These are phyloP conservation scores for Paraphaeosphaeria sporulosa DNA, from an alignment of 2,329 filamentous ascomycete genomes.

Conservation along the genomic window DNA sequence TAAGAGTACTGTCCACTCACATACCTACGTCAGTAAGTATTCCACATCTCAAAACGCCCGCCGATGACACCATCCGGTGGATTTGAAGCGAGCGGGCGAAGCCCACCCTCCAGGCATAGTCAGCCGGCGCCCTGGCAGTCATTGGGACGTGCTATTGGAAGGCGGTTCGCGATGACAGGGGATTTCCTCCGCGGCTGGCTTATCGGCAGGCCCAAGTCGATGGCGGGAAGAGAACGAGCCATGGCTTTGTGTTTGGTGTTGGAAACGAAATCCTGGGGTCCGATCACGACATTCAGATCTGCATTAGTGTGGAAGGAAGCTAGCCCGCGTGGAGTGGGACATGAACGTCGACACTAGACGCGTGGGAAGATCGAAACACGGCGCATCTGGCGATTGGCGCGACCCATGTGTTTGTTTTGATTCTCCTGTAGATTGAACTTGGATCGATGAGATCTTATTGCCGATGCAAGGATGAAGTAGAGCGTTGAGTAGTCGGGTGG, in stretches of 20 bases:
- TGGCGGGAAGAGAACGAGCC: constrained; percentile 12
- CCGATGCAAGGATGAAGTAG: too few species aligned
- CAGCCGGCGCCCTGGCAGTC: constrained; percentile 1
- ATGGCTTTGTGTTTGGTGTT: constrained; percentile 15
- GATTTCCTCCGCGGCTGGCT: constrained; percentile 19
- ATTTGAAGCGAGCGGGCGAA: constrained; percentile 16
- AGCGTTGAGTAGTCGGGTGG: too few species aligned
- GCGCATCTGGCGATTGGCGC: background rate
- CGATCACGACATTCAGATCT: constrained; percentile 47
- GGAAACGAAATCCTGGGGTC: constrained; percentile 40
- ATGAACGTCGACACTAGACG: background rate
- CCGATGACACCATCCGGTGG: constrained; percentile 45
- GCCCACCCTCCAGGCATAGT: constrained; percentile 12
- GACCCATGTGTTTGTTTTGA: background rate
- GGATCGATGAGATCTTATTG: too few species aligned
- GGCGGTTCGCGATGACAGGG: constrained; percentile 7
- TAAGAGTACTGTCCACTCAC: constrained; percentile 13
- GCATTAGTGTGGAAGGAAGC: constrained; percentile 18
- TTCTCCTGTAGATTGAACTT: background rate
- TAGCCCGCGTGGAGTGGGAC: constrained; percentile 3
- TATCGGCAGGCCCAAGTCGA: constrained; percentile 12
- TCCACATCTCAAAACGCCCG: constrained; percentile 2
- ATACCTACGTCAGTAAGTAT: background rate
- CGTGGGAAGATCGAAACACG: background rate
- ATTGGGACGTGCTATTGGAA: constrained; percentile 27